Conservation (phyloP, 2,329 filamentous ascomycete species). For the Lasiodiplodia hormozganensis region DNA sequence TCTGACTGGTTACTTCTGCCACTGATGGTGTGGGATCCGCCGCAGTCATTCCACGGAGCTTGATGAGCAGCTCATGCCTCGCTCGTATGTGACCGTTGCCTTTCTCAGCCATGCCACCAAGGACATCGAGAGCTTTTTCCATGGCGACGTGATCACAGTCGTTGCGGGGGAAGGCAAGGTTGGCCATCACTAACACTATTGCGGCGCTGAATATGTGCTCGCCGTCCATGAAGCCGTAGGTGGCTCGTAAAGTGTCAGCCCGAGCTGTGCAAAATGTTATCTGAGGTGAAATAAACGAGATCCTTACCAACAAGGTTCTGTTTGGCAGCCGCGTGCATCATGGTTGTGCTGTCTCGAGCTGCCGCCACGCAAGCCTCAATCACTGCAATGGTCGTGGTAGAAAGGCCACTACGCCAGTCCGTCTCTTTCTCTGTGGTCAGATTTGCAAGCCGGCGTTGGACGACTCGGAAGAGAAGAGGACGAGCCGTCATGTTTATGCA, state of each 20-base stretch:
- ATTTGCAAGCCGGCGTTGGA: conserved; percentile 55
- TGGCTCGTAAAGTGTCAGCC: conserved; percentile 43
- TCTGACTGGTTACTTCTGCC: too few species aligned
- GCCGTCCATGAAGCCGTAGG: conserved; percentile 64
- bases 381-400: conserved; percentile 56
- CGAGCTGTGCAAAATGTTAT: neutral
- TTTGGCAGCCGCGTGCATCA: conserved; percentile 58
- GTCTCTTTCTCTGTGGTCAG: conserved; percentile 36
- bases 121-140: conserved; percentile 55
- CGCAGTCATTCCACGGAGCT: conserved; percentile 39
- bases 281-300: neutral
- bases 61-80: conserved; percentile 47
- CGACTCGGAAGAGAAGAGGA: conserved; percentile 61
- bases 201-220: conserved; percentile 64
- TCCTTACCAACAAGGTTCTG: conserved; percentile 53
- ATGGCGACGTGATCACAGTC: conserved; percentile 52
- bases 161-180: conserved; percentile 59
- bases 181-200: conserved; percentile 62
- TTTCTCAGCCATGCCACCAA: conserved; percentile 59
- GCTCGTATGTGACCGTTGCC: conserved; percentile 60
- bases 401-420: conserved; percentile 58
- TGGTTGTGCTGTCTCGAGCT: conserved; percentile 56
- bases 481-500: conserved; percentile 65
- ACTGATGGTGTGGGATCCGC: neutral
- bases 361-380: conserved; percentile 62